A percentile compares a stretch with the other conserved stretches of the same genome.
Conservation (phyloP, 2,329 filamentous ascomycete species). For the Dactylellina sp. region DNA sequence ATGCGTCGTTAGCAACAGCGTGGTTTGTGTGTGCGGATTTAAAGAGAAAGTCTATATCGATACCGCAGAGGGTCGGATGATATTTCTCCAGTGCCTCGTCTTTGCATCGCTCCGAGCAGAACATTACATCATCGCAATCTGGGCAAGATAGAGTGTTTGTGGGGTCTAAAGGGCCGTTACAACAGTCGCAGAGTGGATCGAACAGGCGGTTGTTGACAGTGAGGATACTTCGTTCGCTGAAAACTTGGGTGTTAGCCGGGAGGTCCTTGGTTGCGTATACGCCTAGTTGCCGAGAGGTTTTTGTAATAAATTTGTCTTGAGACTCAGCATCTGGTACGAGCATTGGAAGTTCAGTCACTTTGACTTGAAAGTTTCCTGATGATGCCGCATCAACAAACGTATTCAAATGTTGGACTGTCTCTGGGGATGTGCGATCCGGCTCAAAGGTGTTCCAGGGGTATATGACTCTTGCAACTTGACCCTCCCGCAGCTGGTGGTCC, state of each 20-base stretch:
- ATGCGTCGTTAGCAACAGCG: slow-evolving; percentile 43
- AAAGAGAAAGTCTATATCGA: slow-evolving; percentile 74
- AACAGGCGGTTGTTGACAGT: slow-evolving; percentile 90
- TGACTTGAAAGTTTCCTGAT: slow-evolving; percentile 84
- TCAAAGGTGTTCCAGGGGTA: slow-evolving; percentile 77
- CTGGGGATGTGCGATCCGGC: slow-evolving; percentile 76
- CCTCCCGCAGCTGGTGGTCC: slow-evolving; percentile 38
- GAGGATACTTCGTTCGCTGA: slow-evolving; percentile 85
- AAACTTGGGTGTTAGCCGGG: slow-evolving; percentile 77
- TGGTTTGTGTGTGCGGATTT: slow-evolving; percentile 71
- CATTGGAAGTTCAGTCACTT: slow-evolving; percentile 79
- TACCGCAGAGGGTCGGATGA: slow-evolving; percentile 75
- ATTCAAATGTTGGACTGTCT: slow-evolving; percentile 79
- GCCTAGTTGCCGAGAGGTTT: slow-evolving; percentile 77
- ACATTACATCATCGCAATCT: slow-evolving; percentile 75
- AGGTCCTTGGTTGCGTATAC: slow-evolving; percentile 90
- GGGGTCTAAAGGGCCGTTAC: slow-evolving; percentile 74
- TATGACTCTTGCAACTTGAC: slow-evolving; percentile 61
- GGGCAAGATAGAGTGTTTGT: slow-evolving; percentile 67
- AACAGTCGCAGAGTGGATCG: slow-evolving; percentile 89
- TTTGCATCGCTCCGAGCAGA: slow-evolving; percentile 73
- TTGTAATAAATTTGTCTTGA: slow-evolving; percentile 45
- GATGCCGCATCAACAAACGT: slow-evolving; percentile 71
- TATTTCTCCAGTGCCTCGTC: slow-evolving; percentile 71
- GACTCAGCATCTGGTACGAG: slow-evolving; percentile 67